phyloP scores from a whole-genome alignment of 345 rosid species.

The Eucalyptus viminalis region DNA sequence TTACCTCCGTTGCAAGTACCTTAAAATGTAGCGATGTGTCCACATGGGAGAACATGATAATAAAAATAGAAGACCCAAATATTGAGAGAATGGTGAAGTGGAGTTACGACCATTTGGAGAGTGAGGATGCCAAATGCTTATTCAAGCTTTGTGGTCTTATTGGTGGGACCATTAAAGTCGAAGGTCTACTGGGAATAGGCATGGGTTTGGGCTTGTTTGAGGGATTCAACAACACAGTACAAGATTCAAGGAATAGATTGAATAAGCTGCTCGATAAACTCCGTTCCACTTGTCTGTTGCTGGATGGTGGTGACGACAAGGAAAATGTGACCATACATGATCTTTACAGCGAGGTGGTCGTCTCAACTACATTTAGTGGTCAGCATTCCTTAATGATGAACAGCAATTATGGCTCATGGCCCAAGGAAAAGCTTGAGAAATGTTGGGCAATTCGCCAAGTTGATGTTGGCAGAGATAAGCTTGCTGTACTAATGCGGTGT shows the following conservation, averaged over 20 bases:
- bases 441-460: background rate
- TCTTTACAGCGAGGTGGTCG: background rate
- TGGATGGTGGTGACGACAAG: background rate
- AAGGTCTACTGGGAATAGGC: accelerated
- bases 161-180: background rate
- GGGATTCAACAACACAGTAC: accelerated
- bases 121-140: background rate
- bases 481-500: accelerated
- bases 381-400: background rate
- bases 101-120: background rate
- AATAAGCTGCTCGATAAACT: accelerated
- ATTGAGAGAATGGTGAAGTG: background rate
- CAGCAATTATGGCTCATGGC: no score
- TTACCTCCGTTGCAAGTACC: accelerated
- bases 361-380: background rate
- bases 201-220: background rate
- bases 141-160: background rate
- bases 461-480: background rate
- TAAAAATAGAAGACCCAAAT: accelerated
- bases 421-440: background rate
- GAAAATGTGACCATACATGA: background rate
- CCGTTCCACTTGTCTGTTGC: background rate
- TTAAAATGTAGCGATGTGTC: accelerated
- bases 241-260: background rate
- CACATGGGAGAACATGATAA: accelerated